Percentiles rank a stretch among this genome's conserved stretches.
phyloP scores from a whole-genome alignment of 2,329 filamentous ascomycete genomes.

The Monilinia aucupariae region DNA sequence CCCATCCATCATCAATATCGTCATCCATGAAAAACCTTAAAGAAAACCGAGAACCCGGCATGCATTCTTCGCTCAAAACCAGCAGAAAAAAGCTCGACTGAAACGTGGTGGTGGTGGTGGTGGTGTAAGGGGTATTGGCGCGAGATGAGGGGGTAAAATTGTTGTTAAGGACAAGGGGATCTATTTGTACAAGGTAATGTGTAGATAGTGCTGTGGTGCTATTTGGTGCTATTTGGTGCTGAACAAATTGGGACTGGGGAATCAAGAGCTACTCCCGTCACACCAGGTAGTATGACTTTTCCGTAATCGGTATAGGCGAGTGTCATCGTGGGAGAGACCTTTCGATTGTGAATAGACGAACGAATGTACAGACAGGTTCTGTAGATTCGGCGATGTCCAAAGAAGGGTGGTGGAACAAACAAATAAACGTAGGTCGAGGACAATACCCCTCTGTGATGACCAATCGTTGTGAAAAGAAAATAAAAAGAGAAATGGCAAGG shows the following conservation, averaged over 20 bases:
- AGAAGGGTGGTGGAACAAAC: conserved; percentile 12
- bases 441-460: conserved; percentile 35
- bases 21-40: conserved; percentile 11
- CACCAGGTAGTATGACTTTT: conserved; percentile 3
- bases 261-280: conserved; percentile 3
- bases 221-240: conserved; percentile 9
- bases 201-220: conserved; percentile 12
- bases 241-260: not conserved
- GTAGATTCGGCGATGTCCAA: conserved; percentile 3
- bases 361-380: conserved; percentile 10
- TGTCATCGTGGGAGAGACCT: not conserved
- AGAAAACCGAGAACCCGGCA: conserved; percentile 2
- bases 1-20: conserved; percentile 10
- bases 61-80: conserved; percentile 13
- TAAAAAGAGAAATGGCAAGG: conserved; percentile 19
- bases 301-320: not conserved
- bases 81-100: conserved; percentile 4
- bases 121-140: conserved; percentile 15
- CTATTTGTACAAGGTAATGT: conserved; percentile 14
- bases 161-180: conserved; percentile 1
- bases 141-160: conserved; percentile 4
- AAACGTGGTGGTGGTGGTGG: conserved; percentile 11
- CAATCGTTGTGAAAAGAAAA: conserved; percentile 27
- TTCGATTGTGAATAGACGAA: conserved; percentile 1
- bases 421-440: conserved; percentile 32